phyloP scores from a whole-genome alignment of 306 rosid genomes.

The Glycine latifolia region DNA sequence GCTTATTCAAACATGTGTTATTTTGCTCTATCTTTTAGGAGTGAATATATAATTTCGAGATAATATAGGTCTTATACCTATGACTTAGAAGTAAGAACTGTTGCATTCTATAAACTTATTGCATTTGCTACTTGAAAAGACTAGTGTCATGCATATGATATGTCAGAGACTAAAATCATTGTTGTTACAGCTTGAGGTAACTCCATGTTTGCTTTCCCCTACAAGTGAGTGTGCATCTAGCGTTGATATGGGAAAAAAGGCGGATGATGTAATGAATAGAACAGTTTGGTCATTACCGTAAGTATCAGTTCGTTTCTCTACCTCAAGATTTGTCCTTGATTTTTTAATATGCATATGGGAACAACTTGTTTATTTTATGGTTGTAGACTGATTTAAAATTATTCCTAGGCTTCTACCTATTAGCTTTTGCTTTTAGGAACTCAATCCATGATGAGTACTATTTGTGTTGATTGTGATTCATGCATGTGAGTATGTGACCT shows the following conservation, averaged over 20 bases:
- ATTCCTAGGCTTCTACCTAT: not conserved
- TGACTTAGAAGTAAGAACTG: conserved; percentile 15
- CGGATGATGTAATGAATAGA: conserved; percentile 63
- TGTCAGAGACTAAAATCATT: conserved; percentile 37
- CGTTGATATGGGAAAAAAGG: conserved; percentile 44
- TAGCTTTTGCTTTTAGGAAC: conserved; percentile 31
- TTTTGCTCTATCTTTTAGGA: conserved; percentile 23
- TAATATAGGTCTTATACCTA: conserved; percentile 20
- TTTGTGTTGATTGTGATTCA: conserved; percentile 18
- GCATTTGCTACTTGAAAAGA: conserved; percentile 19
- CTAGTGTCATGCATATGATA: conserved; percentile 18
- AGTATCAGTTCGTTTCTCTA: conserved; percentile 50
- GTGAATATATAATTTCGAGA: conserved; percentile 1
- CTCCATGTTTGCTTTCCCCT: conserved; percentile 88
- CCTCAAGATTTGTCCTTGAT: conserved; percentile 20
- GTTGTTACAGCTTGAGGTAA: conserved; percentile 85
- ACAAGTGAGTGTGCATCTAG: conserved; percentile 53
- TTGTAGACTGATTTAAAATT: conserved; percentile 14
- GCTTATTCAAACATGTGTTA: conserved; percentile 2
- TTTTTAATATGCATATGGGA: conserved; percentile 32
- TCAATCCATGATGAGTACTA: not conserved
- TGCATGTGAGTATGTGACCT: not conserved
- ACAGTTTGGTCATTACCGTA: conserved; percentile 96
- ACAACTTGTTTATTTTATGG: conserved; percentile 3
- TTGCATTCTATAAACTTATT: conserved; percentile 21